Evolutionary conservation across 345 rosid species (phyloP), one percentile per base, ranked within the genome.

Genomic region (Aurinia saxatilis): DNA sequence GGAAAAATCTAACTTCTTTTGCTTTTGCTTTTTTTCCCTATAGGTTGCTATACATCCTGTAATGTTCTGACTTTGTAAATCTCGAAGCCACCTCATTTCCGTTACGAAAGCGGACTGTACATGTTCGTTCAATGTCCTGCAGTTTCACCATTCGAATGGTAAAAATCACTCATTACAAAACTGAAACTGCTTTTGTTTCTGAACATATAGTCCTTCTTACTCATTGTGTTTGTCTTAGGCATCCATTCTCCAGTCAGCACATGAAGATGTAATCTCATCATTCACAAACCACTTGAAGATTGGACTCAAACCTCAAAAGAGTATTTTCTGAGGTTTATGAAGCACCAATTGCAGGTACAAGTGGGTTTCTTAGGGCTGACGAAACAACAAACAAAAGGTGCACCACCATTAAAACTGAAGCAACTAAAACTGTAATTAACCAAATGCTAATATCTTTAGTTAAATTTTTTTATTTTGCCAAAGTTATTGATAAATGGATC

Each of bases 121-220:
- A 93, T 93, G 96, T 93, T 93, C 30, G 90, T 93, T 27, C 97
- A 93, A 23, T 93, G 99, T 70, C 97, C 99, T 59, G 95, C 92
- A n/a, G 84, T 93, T 77, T 93, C 99, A 21, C 95, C 97, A 46
- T 93, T 93, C 52, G 99, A 93, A 55, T 93, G 99, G 99, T 87
- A 76, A 69, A 72, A 29, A 5, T n/a, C 30, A 49, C 17, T 36
- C n/a, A n/a, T n/a, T n/a, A 5, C 3, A 5, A 23, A 15, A 15
- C n/a, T 0, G 1, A 29, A 27, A 17, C 21, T 17, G 29, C 54
- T n/a, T 38, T 38, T 19, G 16, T 7, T 70, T 37, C 37, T 47
- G 36, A 58, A 30, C 6, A 10, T 10, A 27, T 33, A 25, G 50
- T 51, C 12, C 1, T 37, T 38, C 35, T 72, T 60, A 65, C 50